Base-by-base conservation (phyloP, 768 basidiomycete species). In the Hericium alpestre region DNA sequence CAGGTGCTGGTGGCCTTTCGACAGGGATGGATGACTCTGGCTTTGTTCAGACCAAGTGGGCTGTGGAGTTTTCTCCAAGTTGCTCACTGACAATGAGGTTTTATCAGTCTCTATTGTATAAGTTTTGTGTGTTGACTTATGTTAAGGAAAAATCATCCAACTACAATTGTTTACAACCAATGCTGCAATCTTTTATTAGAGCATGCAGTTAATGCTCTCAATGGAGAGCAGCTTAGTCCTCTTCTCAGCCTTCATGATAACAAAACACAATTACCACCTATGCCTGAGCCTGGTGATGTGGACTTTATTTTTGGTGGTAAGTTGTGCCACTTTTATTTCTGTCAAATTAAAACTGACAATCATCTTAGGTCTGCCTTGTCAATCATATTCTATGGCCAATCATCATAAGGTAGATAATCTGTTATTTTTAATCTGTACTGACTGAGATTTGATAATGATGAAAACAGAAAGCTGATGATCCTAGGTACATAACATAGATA, bases 1-100 rank as follows among this genome's bases (percentile, higher is more conserved):
- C 57, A 88, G 86, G 87, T 66, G 87, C 86, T 39, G 87, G 87
- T 53, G 87, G 87, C 2, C 74, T 90, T 6, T 83, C 85, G 3
- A 77, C 81, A 38, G 87, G 88, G 1, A 70, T 90, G 57, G 75
- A 81, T 51, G 64, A 82, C 60, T 82, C 84, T 6, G 76, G 76
- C 0, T 80, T 78, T 66, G 79, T 88, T 7, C 72, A 84, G 16
- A 84, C 84, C 1, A 75, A 72, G 61, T 87, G 84, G 75, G 87
- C 86, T 0, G 74, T 89, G 0, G 87, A 90, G 65, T 80, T 76
- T 60, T 79, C 76, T 0, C 75, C 79, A 15, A 73, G 82, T 55
- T 86, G 87, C 37, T 84, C 86, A 2, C 71, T 71, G 53, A 86
- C 86, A 1, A 86, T 82, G 56, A 64, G 71, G 87, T 88, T 61